These are phyloP conservation scores for Phaeosphaeriaceae sp. DNA, from an alignment of 2,329 filamentous ascomycete species.

Conservation along the genomic window DNA sequence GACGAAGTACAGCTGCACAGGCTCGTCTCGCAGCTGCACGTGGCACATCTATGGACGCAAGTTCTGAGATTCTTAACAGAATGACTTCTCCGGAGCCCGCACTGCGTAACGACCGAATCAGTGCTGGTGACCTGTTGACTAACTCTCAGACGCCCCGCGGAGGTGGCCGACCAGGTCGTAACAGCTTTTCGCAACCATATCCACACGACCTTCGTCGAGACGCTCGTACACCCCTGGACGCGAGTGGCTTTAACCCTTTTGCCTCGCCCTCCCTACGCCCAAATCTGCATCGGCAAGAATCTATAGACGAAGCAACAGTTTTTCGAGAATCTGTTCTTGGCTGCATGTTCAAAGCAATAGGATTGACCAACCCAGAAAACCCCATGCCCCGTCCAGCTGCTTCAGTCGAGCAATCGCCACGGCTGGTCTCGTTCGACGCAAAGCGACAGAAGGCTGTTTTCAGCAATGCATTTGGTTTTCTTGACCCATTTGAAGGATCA, in stretches of 20 bases:
- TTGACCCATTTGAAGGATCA: constrained; percentile 80
- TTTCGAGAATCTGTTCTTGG: constrained; percentile 91
- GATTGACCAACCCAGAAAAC: constrained; percentile 73
- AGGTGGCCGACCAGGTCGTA: constrained; percentile 57
- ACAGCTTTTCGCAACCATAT: constrained; percentile 58
- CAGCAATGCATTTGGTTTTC: constrained; percentile 88
- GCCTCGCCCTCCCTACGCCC: constrained; percentile 38
- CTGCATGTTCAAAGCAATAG: constrained; percentile 94
- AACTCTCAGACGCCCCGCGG: constrained; percentile 75
- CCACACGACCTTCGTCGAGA: constrained; percentile 51
- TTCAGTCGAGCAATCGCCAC: constrained; percentile 85
- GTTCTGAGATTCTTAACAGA: constrained; percentile 24
- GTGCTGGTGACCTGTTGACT: constrained; percentile 75
- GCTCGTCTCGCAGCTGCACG: constrained; percentile 63
- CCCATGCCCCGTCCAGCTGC: constrained; percentile 66
- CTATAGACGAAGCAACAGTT: constrained; percentile 83
- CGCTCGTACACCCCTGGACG: constrained; percentile 54
- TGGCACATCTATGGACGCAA: constrained; percentile 38
- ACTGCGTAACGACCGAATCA: constrained; percentile 42
- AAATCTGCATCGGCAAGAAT: constrained; percentile 74
- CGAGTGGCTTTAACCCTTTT: constrained; percentile 52
- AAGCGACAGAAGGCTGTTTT: constrained; percentile 80
- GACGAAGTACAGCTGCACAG: constrained; percentile 80
- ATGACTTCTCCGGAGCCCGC: constrained; percentile 33
- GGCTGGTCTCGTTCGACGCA: constrained; percentile 83